Conservation (phyloP, 1,139 yeast genomes). For the Nakaseomyces nivariensis region DNA sequence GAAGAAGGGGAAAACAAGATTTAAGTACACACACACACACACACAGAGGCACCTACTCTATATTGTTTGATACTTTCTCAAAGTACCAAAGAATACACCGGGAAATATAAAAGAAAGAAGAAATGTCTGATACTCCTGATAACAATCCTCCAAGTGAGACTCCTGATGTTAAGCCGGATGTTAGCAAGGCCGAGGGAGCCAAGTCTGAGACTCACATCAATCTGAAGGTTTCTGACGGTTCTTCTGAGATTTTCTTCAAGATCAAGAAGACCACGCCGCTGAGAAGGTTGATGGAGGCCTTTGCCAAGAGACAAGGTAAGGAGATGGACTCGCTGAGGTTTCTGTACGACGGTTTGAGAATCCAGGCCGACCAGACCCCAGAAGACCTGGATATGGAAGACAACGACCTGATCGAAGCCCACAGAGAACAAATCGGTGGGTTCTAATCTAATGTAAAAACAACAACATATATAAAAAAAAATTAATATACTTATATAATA, state of each 20-base stretch:
- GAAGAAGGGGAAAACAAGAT: no score
- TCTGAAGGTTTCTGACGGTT: slow-evolving; percentile 87
- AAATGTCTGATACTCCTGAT: slow-evolving; percentile 1
- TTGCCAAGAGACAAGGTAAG: slow-evolving; percentile 96
- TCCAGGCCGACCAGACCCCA: slow-evolving; percentile 83
- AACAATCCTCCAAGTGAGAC: not conserved
- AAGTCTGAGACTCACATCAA: slow-evolving; percentile 71
- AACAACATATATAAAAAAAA: not conserved
- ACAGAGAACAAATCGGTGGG: slow-evolving; percentile 79
- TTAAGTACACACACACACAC: no score
- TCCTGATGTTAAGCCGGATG: slow-evolving; percentile 31
- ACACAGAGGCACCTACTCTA: no score
- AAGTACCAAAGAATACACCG: not conserved
- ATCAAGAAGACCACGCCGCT: slow-evolving; percentile 88
- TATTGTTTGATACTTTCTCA: no score
- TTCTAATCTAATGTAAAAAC: not conserved
- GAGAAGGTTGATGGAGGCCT: slow-evolving; percentile 94
- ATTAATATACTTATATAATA: not conserved
- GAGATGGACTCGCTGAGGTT: slow-evolving; percentile 74
- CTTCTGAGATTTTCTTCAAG: slow-evolving; percentile 90
- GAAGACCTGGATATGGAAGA: slow-evolving; percentile 87
- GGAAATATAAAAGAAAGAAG: not conserved
- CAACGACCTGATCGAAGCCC: slow-evolving; percentile 96
- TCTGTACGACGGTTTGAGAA: slow-evolving; percentile 86
- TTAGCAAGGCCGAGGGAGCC: slow-evolving; percentile 39